Percentiles rank a stretch among this genome's conserved stretches.
Conservation (phyloP, 139 green algal genomes). For the Monoraphidium neglectum region DNA sequence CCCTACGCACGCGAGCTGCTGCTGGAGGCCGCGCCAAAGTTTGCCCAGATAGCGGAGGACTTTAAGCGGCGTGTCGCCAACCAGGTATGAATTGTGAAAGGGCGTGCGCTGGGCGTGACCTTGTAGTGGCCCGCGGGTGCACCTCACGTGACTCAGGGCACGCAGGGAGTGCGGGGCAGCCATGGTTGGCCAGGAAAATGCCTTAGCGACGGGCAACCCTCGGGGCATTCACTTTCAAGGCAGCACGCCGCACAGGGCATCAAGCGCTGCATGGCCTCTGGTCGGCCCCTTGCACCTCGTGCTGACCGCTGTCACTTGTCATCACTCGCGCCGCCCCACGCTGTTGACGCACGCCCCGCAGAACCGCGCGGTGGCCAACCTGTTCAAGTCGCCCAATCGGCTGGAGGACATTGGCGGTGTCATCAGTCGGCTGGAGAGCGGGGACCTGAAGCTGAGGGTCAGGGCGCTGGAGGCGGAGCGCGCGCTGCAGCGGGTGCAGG, state of each 20-base stretch:
- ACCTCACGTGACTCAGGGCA: no score
- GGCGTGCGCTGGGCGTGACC: background rate
- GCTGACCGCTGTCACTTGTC: background rate
- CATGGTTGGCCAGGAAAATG: no score
- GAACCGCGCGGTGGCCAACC: constrained; percentile 89
- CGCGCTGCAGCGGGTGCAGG: constrained; percentile 82
- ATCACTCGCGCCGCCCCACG: background rate
- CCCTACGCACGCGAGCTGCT: constrained; percentile 93
- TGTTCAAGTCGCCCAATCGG: constrained; percentile 91
- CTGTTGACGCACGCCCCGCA: constrained; percentile 45
- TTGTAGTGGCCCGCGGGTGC: no score
- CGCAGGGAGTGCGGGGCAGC: no score
- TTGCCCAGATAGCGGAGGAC: constrained; percentile 62
- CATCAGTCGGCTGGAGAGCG: constrained; percentile 73
- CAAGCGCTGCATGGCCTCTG: no score
- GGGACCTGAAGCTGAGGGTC: constrained; percentile 97
- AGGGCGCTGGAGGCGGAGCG: constrained; percentile 95
- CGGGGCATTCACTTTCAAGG: no score
- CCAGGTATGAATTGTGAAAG: constrained; percentile 15
- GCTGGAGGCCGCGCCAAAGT: constrained; percentile 53
- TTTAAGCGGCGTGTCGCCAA: constrained; percentile 52
- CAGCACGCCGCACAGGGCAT: no score
- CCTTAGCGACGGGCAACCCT: no score
- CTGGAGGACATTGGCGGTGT: constrained; percentile 80
- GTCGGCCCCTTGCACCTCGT: background rate